These are phyloP conservation scores for Magnusiomyces clavatus DNA, from an alignment of 1,139 yeast genomes.

Conservation along the genomic window DNA sequence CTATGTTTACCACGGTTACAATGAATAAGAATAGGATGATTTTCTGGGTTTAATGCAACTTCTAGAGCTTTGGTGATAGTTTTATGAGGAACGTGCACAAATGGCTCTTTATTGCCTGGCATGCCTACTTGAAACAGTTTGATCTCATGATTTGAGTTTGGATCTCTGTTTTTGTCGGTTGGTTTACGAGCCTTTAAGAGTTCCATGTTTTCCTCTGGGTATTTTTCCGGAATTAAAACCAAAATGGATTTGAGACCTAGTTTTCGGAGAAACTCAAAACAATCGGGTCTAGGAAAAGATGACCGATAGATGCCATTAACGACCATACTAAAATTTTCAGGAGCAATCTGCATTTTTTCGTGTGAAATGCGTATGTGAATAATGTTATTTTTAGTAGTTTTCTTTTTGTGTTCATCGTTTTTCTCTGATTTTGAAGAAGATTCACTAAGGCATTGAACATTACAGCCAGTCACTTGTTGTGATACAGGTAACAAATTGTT, in stretches of 20 bases:
- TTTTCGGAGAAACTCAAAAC: slow-evolving; percentile 58
- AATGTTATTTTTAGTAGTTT: neutral
- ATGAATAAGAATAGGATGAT: slow-evolving; percentile 87
- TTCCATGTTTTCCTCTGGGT: slow-evolving; percentile 66
- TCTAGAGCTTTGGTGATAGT: slow-evolving; percentile 74
- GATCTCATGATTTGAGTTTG: slow-evolving; percentile 40
- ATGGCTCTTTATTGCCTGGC: slow-evolving; percentile 95
- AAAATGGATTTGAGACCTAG: slow-evolving; percentile 65
- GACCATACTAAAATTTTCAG: slow-evolving; percentile 87
- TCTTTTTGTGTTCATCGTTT: neutral
- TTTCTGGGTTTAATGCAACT: slow-evolving; percentile 70
- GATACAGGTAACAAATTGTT: neutral
- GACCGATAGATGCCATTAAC: slow-evolving; percentile 74
- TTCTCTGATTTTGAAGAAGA: too few relatives aligned
- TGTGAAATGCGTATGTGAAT: slow-evolving; percentile 2
- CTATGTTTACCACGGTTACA: slow-evolving; percentile 96
- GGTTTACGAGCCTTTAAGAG: slow-evolving; percentile 40
- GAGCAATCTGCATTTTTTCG: slow-evolving; percentile 29
- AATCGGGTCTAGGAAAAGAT: slow-evolving; percentile 81
- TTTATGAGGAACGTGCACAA: slow-evolving; percentile 71
- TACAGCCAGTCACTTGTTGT: neutral
- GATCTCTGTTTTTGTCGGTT: neutral
- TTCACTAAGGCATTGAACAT: too few relatives aligned
- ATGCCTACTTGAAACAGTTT: slow-evolving; percentile 79
- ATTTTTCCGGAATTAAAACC: slow-evolving; percentile 85